A percentile compares a stretch with the other conserved stretches of the same genome.
phyloP scores from a whole-genome alignment of 169 alveolate genomes.

The Sarcocystis neurona region DNA sequence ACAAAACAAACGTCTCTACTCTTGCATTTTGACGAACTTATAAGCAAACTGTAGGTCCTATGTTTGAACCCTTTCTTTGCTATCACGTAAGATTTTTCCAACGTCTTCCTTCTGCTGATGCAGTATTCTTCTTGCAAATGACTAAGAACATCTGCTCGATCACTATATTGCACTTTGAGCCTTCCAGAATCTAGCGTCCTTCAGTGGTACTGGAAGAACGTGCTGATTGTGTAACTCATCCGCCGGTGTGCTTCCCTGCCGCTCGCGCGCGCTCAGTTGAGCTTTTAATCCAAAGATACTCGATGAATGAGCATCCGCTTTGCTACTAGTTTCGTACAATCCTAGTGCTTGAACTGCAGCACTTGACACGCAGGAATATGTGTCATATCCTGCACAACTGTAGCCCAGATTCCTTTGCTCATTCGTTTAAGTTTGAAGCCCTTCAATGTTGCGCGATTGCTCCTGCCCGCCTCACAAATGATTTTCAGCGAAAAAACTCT shows the following conservation, averaged over 20 bases:
- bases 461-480: not conserved
- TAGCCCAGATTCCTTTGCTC: not conserved
- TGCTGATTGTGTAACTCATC: no score
- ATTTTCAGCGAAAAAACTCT: not conserved
- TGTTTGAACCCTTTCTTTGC: no score
- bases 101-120: no score
- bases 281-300: not conserved
- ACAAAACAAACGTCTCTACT: not conserved
- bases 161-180: no score
- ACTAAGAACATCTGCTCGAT: no score
- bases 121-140: no score
- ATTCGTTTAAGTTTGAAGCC: not conserved
- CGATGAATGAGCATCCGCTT: not conserved
- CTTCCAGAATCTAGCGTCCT: no score
- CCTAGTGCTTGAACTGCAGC: not conserved
- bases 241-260: no score
- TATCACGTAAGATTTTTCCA: no score
- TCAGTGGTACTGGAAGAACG: no score
- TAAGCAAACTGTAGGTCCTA: not conserved
- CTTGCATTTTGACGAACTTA: not conserved
- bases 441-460: not conserved
- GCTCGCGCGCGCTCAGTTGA: not conserved
- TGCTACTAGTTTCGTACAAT: not conserved
- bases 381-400: not conserved
- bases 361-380: not conserved